Evolutionary conservation across 169 alveolate genomes (phyloP).

Genomic region (Perkinsus olseni): DNA sequence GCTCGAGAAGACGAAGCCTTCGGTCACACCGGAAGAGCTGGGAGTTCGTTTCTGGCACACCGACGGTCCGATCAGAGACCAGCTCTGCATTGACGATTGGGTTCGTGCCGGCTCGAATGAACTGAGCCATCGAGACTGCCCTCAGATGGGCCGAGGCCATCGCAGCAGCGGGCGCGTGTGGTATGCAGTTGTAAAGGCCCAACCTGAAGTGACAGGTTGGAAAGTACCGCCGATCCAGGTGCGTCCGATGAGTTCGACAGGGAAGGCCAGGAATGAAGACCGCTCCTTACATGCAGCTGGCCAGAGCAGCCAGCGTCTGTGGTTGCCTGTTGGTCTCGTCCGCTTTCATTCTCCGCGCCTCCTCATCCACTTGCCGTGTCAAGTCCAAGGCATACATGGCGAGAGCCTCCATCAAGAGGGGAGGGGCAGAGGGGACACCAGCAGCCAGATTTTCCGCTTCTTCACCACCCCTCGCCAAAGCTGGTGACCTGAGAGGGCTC

Average conservation of each 20-base stretch:
- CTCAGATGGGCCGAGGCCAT: background rate
- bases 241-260: no score
- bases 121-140: background rate
- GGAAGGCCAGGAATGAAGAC: no score
- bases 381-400: background rate
- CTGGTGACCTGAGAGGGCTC: no score
- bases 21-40: background rate
- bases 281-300: background rate
- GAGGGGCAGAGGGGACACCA: background rate
- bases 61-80: background rate
- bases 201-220: background rate
- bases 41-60: background rate
- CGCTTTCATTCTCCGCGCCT: background rate
- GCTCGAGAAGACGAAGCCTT: background rate
- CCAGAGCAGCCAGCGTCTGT: background rate
- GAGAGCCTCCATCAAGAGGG: background rate
- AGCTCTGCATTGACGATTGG: background rate
- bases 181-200: background rate
- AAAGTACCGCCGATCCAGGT: no score
- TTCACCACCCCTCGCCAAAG: background rate
- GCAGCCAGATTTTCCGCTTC: background rate
- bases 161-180: background rate
- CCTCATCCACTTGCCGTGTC: background rate
- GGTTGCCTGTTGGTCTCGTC: background rate
- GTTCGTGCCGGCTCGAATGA: background rate